Base-by-base conservation (phyloP, 768 basidiomycete species). In the Udeniomyces megalosporus region DNA sequence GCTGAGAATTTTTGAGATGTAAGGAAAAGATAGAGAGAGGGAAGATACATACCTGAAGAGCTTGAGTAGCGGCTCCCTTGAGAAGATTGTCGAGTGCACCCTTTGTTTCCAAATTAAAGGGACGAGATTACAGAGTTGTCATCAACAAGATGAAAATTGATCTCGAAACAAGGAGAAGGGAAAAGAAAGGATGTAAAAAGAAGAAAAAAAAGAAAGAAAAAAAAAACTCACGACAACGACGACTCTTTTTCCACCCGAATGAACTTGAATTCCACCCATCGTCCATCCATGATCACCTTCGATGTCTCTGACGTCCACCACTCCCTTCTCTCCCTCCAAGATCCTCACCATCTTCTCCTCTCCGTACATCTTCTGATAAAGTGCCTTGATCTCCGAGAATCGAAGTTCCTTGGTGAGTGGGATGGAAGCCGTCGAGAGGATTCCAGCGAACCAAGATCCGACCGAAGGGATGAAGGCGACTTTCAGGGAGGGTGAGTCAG, bases 381-480 rank as follows among this genome's bases (percentile, higher is more conserved):
- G 73, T 65, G 76, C 76, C 46, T 77, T 75, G 24, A 97, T 78
- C 47, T 92, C 86, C 54, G 75, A 76, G 61, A 91, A 93, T 15
- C 80, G 75, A 64, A 92, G 74, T 56, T 75, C 76, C 67, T 79
- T 76, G 47, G 76, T 80, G 26, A 99, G 78, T 11, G 92, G 91
- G 67, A 90, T 83, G 34, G 84, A 88, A 48, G 84, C 77, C 45
- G 88, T 86, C 59, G 87, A 85, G 64, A 95, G 77, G 74, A 99
- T 99, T 10, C 95, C 95, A 66, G 88, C 88, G 76, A 96, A 99
- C 88, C 91, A 99, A 10, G 90, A 84, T 1, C 84, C 83, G 35
- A 97, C 89, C 58, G 78, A 77, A 12, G 95, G 95, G 53, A 89
- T 76, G 74, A 99, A 97, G 34, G 85, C 87, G 54, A 96, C 70